Base-by-base conservation (phyloP, 192 early-diverging fungal genomes). In the Thamnidium elegans region DNA sequence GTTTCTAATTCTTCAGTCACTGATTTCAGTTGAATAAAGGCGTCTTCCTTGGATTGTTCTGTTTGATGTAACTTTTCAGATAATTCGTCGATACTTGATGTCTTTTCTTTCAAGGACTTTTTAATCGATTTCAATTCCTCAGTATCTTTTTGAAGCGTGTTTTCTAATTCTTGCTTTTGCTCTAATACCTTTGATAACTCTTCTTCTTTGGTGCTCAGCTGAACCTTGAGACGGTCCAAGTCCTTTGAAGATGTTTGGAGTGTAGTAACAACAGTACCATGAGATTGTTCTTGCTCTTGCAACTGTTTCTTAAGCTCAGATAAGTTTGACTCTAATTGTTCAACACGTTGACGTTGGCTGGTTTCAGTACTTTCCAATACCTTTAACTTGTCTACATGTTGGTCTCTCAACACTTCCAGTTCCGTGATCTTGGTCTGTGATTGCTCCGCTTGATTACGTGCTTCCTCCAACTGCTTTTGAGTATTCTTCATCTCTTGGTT, bases 111-210 rank as follows among this genome's bases (percentile, higher is more conserved):
- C 9, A 56, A 17, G 9, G 31, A 7, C 13, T 30, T 19, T 20
- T 56, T 56, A 19, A 17, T 11, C 3, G 31, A 17, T 34, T 39
- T 34, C 14, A 36, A 17, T 17, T 56, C 55, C 34, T 56, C 53
- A 31, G 14, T 55, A 34, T 55, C 53, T 31, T 23, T 31, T 7
- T 31, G 53, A 1, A 31, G 26, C 17, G 7, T 14, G 26, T 31
- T 39, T 31, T 59, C 47, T 13, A 60, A 56, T 31, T 67, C 39
- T 7, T 59, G 31, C 26, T 60, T 19, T 13, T 21, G 52, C 30
- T 21, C 13, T 3, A 10, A 7, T 8, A 53, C 9, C 11, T 67
- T 47, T 30, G 50, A 39, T 2, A 67, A 6, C 23, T 67, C 48
- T 15, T 59, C 39, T 4, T 60, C 47, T 15, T 61, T 61, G 31